These are phyloP conservation scores for Vachellia collinsii DNA, from an alignment of 306 rosid species.

Conservation along the genomic window DNA sequence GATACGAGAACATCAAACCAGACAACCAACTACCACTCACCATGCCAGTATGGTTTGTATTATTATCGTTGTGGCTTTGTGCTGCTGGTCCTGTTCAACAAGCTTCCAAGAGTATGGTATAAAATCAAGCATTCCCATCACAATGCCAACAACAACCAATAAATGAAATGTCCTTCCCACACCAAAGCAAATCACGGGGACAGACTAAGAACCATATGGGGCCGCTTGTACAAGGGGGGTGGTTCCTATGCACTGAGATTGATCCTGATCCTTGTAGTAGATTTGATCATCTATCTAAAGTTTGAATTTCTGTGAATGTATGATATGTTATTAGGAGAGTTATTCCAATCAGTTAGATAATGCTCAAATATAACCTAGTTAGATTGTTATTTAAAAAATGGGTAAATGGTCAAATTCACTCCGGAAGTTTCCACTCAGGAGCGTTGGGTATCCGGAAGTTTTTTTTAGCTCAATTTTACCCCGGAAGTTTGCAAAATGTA, in stretches of 20 bases:
- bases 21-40: not conserved
- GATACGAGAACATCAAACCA: not conserved
- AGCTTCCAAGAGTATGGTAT: constrained; percentile 1
- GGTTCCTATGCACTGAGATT: not conserved
- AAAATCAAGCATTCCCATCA: constrained; percentile 8
- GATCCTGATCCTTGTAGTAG: too few relatives aligned
- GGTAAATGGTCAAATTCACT: too few relatives aligned
- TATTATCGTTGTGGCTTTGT: not conserved
- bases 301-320: too few relatives aligned
- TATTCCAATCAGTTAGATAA: too few relatives aligned
- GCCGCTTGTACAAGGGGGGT: not conserved
- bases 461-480: too few relatives aligned
- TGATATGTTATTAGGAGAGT: too few relatives aligned
- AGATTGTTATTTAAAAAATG: too few relatives aligned
- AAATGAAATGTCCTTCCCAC: not conserved
- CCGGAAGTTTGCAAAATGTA: too few relatives aligned
- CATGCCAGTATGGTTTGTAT: not conserved
- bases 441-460: too few relatives aligned
- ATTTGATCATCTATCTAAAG: too few relatives aligned
- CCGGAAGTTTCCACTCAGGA: too few relatives aligned
- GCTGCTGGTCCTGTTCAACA: not conserved
- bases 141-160: not conserved
- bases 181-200: not conserved
- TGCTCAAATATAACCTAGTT: too few relatives aligned
- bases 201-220: not conserved